phyloP scores from a whole-genome alignment of 164 flowering plant genomes.

The Magnolia changhungtana region DNA sequence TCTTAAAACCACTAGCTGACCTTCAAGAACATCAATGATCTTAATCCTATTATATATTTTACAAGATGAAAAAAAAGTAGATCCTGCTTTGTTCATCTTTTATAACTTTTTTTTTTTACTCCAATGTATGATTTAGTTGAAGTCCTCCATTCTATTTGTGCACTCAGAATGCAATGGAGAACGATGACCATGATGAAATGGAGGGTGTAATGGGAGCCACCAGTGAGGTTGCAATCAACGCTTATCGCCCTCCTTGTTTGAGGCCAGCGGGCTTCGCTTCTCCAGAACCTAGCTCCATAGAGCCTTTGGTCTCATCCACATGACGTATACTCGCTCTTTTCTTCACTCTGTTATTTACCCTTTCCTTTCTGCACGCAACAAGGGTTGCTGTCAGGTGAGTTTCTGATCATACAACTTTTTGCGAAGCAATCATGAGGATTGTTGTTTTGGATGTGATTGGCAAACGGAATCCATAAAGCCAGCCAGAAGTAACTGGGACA shows the following conservation, averaged over 20 bases:
- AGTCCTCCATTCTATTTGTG: neutral
- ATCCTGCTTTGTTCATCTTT: no score
- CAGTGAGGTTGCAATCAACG: constrained; percentile 33
- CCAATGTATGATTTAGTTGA: neutral
- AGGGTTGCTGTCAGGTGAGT: no score
- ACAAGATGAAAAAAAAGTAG: no score
- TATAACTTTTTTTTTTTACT: no score
- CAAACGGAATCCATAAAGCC: no score
- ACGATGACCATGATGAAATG: constrained; percentile 56
- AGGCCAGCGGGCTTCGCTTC: constrained; percentile 24
- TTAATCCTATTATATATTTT: no score
- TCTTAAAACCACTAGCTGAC: no score
- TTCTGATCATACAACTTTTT: neutral
- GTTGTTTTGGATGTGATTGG: neutral
- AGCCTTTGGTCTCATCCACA: constrained; percentile 31
- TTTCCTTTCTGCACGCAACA: neutral
- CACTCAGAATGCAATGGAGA: constrained; percentile 56
- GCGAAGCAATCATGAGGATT: neutral
- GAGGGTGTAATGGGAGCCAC: constrained; percentile 33
- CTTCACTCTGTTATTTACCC: neutral
- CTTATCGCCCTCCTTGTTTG: constrained; percentile 57
- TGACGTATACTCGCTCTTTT: neutral
- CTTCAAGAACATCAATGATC: no score
- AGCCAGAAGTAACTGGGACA: no score
- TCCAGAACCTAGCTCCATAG: constrained; percentile 30